Percentiles rank a stretch among this genome's conserved stretches.
phyloP scores from a whole-genome alignment of 495 filamentous ascomycete genomes.

The Cercophora sp. region DNA sequence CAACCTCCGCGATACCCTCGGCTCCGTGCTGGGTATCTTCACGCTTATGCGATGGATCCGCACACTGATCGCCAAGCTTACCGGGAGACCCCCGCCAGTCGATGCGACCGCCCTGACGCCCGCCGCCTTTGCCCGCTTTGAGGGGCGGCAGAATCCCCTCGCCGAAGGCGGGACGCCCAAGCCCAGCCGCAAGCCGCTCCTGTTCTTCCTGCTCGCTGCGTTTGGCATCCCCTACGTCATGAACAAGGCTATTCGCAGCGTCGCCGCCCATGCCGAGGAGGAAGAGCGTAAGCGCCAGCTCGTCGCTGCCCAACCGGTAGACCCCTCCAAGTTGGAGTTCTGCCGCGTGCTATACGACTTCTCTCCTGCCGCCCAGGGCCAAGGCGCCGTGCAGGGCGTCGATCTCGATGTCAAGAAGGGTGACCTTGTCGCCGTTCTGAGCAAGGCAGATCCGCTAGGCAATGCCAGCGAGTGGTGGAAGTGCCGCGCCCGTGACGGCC shows the following conservation, averaged over 20 bases:
- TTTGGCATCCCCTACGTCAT: conserved; percentile 95
- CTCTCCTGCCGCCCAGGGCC: conserved; percentile 60
- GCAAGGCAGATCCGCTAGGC: conserved; percentile 88
- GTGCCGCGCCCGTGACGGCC: conserved; percentile 85
- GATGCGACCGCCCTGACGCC: conserved; percentile 83
- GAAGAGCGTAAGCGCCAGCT: conserved; percentile 62
- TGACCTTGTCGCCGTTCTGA: conserved; percentile 89
- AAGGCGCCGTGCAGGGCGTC: conserved; percentile 62
- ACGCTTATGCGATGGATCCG: conserved; percentile 91
- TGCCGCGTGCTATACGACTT: conserved; percentile 94
- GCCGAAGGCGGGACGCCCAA: conserved; percentile 50
- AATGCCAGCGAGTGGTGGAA: conserved; percentile 96
- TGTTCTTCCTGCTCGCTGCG: conserved; percentile 91
- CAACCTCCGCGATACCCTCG: conserved; percentile 88
- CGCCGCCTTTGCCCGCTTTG: conserved; percentile 82
- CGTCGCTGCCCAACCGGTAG: conserved; percentile 46
- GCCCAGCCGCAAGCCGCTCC: conserved; percentile 87
- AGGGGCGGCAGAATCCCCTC: conserved; percentile 48
- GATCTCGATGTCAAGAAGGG: conserved; percentile 93
- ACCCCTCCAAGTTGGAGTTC: conserved; percentile 89
- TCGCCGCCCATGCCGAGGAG: conserved; percentile 80
- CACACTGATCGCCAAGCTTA: conserved; percentile 85
- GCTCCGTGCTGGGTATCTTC: conserved; percentile 92
- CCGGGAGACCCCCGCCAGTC: conserved; percentile 86
- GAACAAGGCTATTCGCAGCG: conserved; percentile 82